These are phyloP conservation scores for Curvularia lunata DNA, from an alignment of 2,329 filamentous ascomycete genomes.

Conservation along the genomic window DNA sequence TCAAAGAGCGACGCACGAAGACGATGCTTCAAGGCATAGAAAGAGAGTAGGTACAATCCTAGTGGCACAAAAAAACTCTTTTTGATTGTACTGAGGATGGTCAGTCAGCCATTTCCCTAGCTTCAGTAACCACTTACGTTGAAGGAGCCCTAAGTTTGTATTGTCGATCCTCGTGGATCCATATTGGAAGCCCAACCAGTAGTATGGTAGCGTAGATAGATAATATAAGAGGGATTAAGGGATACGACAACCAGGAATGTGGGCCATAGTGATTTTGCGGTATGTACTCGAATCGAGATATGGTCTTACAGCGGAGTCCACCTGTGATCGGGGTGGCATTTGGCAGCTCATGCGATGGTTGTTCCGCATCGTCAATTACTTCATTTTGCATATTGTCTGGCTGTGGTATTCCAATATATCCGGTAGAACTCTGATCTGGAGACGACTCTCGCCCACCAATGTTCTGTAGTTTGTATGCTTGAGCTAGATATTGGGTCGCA, in stretches of 20 bases:
- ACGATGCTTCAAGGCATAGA: not conserved
- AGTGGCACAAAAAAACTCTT: not conserved
- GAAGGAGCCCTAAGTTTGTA: not conserved
- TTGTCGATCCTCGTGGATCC: not conserved
- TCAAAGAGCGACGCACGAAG: not conserved
- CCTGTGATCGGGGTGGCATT: not conserved
- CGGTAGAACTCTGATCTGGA: too few species aligned
- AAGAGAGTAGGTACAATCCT: not conserved
- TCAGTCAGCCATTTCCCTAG: not conserved
- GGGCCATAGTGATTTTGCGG: not conserved
- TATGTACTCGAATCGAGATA: not conserved
- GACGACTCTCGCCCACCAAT: too few species aligned
- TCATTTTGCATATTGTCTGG: not conserved
- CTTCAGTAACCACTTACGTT: not conserved
- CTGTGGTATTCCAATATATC: too few species aligned
- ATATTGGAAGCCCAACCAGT: not conserved
- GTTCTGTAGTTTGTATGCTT: too few species aligned
- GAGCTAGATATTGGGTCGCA: too few species aligned
- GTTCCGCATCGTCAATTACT: not conserved
- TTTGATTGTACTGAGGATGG: not conserved
- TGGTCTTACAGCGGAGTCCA: not conserved
- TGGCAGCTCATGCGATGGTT: not conserved
- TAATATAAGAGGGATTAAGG: not conserved
- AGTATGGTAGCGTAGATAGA: not conserved
- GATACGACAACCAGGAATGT: not conserved